Evolutionary conservation across 192 early-diverging fungal species (phyloP).

Genomic region (Gryganskiella cystojenkinii): DNA sequence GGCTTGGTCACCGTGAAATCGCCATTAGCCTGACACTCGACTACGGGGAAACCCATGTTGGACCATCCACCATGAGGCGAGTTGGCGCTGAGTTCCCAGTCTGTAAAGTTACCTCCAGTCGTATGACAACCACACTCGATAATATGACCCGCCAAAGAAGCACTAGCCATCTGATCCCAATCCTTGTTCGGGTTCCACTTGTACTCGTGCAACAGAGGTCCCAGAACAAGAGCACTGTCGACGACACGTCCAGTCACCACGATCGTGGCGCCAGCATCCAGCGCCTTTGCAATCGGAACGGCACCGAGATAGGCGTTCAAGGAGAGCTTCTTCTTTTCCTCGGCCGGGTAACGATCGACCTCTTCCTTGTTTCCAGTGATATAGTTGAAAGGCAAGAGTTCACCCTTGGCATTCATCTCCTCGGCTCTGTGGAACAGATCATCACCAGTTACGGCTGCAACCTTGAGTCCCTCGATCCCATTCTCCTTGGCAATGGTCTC

Average conservation of each 20-base stretch:
- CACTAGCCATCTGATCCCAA: constrained; percentile 68
- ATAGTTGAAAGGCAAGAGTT: constrained; percentile 53
- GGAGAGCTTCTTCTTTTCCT: constrained; percentile 64
- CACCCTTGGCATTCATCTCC: constrained; percentile 34
- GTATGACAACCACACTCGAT: constrained; percentile 77
- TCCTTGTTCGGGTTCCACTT: constrained; percentile 61
- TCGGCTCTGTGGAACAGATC: constrained; percentile 57
- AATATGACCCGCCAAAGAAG: constrained; percentile 73
- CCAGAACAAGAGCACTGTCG: constrained; percentile 72
- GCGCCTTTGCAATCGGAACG: constrained; percentile 62
- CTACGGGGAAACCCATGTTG: constrained; percentile 78
- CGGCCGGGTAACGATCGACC: constrained; percentile 60
- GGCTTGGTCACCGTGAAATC: constrained; percentile 71
- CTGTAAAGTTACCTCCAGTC: constrained; percentile 77
- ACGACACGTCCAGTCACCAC: constrained; percentile 76
- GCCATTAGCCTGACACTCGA: constrained; percentile 65
- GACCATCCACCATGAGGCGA: constrained; percentile 65
- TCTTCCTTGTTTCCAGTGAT: constrained; percentile 53
- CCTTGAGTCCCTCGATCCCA: constrained; percentile 55
- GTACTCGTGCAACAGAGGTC: constrained; percentile 71
- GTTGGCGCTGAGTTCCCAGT: constrained; percentile 66
- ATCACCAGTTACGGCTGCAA: constrained; percentile 73
- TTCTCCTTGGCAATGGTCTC: constrained; percentile 58
- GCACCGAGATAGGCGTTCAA: constrained; percentile 75
- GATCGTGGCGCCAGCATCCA: constrained; percentile 68